Base-by-base conservation (phyloP, 83 land plant species). In the Diphasiastrum complanatum region DNA sequence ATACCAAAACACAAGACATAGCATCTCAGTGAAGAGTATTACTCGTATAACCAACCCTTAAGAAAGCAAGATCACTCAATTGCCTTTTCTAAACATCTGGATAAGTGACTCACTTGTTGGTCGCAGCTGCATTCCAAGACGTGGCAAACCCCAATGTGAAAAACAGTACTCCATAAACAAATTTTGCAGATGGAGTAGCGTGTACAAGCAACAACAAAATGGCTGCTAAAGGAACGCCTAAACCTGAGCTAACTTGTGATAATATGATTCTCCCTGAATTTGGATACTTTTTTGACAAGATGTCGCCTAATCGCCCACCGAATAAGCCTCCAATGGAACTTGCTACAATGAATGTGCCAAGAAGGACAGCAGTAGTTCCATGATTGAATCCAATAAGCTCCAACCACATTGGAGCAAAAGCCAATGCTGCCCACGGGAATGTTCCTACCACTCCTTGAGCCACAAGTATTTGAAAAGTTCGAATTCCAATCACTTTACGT, bases 351-450 rank as follows among this genome's bases (percentile, higher is more conserved):
- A 54, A 54, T 11, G 25, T 10, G 5, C 58, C 58, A 11, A 54
- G 58, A n/a, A 54, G 58, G 25, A 23, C n/a, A 4, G 58, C 58
- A 18, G 58, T 54, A 4, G 24, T 28, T n/a, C 33, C 4, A 25
- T 54, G 58, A 4, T 5, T 26, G 33, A 54, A 54, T 5, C 58
- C 58, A 25, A 18, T 30, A 14, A 54, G 33, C 33, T 54, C 58
- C 33, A 54, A 25, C 58, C 58, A 54, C 33, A 54, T 22, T 6
- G 58, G 34, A 54, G 58, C 33, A 54, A 54, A 54, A 4, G 58
- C 29, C 33, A 54, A 25, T 11, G 58, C 33, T 28, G 58, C 58
- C 58, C 58, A 54, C 5, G 58, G 58, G 58, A 54, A 54, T 22
- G 58, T 26, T 6, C 58, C 58, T 23, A 54, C 58, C 10, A 30